Evolutionary conservation across 2,329 filamentous ascomycete genomes (phyloP), one percentile per base, ranked within the genome.

Genomic region (Alternaria viburni): DNA sequence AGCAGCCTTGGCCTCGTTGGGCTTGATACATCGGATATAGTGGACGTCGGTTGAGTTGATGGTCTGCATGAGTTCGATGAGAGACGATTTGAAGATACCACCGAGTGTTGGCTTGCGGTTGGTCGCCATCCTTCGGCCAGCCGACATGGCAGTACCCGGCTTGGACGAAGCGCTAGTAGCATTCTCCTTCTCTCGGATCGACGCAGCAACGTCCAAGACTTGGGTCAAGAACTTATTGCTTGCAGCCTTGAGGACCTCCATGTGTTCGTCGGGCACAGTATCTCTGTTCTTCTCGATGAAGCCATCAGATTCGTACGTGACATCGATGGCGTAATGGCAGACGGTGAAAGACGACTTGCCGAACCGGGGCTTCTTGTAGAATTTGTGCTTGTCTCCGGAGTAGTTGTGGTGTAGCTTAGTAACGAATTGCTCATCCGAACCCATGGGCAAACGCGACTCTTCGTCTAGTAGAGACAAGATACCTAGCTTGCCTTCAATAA

Each of bases 211-310:
- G 55, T 94, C 91, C 46, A 99, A 83, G 7, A 99, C 93, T 61
- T 93, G 88, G 47, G 87, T 88, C 59, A 99, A 85, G 85, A 99
- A 99, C 52, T 84, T 83, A 81, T 97, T 99, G 30, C 88, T 90
- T 1, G 93, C 96, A 55, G 90, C 89, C 71, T 89, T 91, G 68
- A 99, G 86, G 41, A 99, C 91, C 62, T 96, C 93, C 90, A 99
- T 92, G 78, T 98, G 96, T 83, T 99, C 96, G 77, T 99, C 96
- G 6, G 96, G 96, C 50, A 99, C 96, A 19, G 96, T 99, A 81
- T 99, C 96, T 80, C 96, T 90, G 82, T 99, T 99, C 87, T 99
- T 99, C 81, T 99, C 96, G 75, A 99, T 97, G 82, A 99, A 99
- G 50, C 96, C 96, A 73, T 99, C 96, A 2, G 95, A 98, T 81